A percentile compares a stretch with the other conserved stretches of the same genome.
Conservation (phyloP, 106 monocot genomes). For the Hemerocallis citrina region DNA sequence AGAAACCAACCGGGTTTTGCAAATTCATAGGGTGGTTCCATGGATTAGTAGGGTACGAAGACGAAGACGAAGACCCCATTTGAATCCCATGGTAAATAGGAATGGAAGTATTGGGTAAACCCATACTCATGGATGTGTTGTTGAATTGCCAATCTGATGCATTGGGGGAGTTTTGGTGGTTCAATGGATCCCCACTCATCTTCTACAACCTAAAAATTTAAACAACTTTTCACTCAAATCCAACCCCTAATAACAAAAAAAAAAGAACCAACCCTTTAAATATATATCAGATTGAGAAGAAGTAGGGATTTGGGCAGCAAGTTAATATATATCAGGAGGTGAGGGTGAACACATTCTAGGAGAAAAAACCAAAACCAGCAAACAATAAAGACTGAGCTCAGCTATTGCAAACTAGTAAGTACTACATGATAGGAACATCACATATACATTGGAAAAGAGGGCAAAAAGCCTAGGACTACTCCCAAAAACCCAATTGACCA, state of each 20-base stretch:
- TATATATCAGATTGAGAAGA: too few species aligned
- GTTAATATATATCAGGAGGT: too few species aligned
- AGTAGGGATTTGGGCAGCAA: too few species aligned
- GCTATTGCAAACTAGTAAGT: too few species aligned
- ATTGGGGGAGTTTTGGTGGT: neutral
- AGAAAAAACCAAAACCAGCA: neutral
- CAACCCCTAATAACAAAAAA: too few species aligned
- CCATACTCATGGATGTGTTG: neutral
- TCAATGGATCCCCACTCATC: slow-evolving; percentile 2
- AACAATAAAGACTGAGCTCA: too few species aligned
- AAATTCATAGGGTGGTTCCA: neutral
- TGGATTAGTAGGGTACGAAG: neutral
- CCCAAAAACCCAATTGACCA: neutral
- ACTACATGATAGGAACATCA: neutral
- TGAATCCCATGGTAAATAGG: neutral
- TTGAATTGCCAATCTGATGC: slow-evolving; percentile 5
- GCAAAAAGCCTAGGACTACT: neutral
- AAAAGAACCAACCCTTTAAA: too few species aligned
- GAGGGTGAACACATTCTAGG: slow-evolving; percentile 9
- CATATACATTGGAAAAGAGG: neutral
- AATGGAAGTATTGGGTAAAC: neutral
- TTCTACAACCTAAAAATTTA: neutral
- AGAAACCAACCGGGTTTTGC: neutral
- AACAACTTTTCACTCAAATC: neutral
- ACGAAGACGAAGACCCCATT: neutral